Base-by-base conservation (phyloP, 2,329 filamentous ascomycete genomes). In the Beauveria medogensis region DNA sequence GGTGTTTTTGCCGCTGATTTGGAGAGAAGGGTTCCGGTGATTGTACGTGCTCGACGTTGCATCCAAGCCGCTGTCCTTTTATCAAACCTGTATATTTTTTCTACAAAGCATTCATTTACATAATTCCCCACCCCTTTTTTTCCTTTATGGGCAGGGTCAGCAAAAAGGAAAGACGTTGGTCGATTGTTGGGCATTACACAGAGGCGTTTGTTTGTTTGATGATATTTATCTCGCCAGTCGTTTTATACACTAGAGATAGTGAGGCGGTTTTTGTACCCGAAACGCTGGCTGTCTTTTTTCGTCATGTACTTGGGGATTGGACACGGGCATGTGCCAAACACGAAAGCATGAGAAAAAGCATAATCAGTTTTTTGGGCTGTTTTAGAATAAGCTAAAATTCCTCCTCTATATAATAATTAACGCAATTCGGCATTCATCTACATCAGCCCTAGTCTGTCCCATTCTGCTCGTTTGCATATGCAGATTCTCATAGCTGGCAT, bases 1-100 rank as follows among this genome's bases (percentile, higher is more conserved):
- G 55, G 90, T 96, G 16, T 92, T 96, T 69, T 78, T 94, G 67
- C 92, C 92, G 3, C 91, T 92, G 67, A 85, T 96, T 70, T 85
- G 86, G 71, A 82, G 82, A 40, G 90, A 95, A 77, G 70, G 69
- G 20, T 76, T 75, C 53, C 68, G 64, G 62, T 73, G 66, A 69
- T 50, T 28, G 26, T 18, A 8, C 2, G 12, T 53, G 24, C 30
- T 28, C 34, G 34, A 37, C 12, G 34, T 37, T 37, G 34, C 34
- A 37, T 37, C 34, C 34, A 37, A 37, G 34, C 34, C 12, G 12
- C 34, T 16, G 10, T 16, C 34, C 5, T 37, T 37, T 37, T 14
- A 16, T 56, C 24, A n/a, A 16, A 18, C 24, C 41, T 59, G 34
- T 59, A 44, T 34, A 41, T 61, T 55, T 62, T 51, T n/a, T 58